phyloP scores from a whole-genome alignment of 805 yeast species.

The Brettanomyces anomalus region DNA sequence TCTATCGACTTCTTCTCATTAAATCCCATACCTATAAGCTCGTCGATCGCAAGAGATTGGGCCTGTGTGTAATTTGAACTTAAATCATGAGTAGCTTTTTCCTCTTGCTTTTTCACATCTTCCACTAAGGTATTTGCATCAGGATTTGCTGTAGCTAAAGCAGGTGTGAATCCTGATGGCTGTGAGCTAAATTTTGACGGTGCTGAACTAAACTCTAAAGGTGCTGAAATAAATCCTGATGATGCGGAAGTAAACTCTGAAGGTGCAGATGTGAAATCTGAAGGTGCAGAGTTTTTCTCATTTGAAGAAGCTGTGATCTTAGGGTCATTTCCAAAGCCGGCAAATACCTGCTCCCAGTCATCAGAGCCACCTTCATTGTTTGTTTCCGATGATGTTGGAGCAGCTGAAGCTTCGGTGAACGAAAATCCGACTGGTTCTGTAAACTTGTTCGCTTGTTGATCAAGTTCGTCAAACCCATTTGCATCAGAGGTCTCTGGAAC shows the following conservation, averaged over 20 bases:
- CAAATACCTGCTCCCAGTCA: slow-evolving; percentile 93
- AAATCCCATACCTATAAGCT: slow-evolving; percentile 87
- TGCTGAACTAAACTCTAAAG: background rate
- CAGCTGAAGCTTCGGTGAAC: slow-evolving; percentile 8
- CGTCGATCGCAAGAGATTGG: slow-evolving; percentile 51
- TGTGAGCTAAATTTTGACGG: background rate
- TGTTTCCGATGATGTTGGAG: slow-evolving; percentile 4
- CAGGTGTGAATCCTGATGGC: background rate
- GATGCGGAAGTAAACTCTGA: background rate
- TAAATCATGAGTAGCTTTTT: slow-evolving; percentile 1
- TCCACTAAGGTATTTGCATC: background rate
- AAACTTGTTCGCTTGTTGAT: slow-evolving; percentile 25
- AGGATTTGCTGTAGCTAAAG: background rate
- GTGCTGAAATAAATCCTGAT: background rate
- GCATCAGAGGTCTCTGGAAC: slow-evolving; percentile 12
- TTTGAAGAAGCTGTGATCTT: background rate
- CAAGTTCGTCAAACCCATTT: slow-evolving; percentile 25
- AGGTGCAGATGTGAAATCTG: background rate
- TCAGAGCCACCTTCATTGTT: slow-evolving; percentile 36
- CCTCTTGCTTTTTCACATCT: background rate
- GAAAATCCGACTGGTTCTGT: slow-evolving; percentile 19
- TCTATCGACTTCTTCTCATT: slow-evolving; percentile 50
- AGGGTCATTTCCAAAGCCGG: slow-evolving; percentile 66
- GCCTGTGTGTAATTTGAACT: slow-evolving; percentile 16
- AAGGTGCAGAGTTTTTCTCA: slow-evolving; percentile 10